Conservation (phyloP, 2,329 filamentous ascomycete species). For the Lecanoromycetidae sp. region DNA sequence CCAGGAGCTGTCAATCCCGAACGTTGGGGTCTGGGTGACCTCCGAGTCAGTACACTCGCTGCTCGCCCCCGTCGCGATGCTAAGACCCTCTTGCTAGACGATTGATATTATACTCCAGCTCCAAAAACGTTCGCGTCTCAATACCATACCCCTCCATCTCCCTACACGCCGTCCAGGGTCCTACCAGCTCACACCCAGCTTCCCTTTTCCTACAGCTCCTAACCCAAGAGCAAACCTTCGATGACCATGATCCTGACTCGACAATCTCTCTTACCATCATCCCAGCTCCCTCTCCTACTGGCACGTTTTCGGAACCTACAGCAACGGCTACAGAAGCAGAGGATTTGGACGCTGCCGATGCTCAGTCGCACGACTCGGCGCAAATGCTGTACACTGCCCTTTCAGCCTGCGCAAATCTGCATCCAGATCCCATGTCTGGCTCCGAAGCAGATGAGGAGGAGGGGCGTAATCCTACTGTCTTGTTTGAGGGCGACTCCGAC, state of each 20-base stretch:
- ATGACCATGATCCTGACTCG: conserved; percentile 22
- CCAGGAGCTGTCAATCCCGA: conserved; percentile 26
- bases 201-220: conserved; percentile 37
- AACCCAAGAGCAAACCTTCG: conserved; percentile 13
- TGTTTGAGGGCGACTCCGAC: conserved; percentile 18
- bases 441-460: conserved; percentile 19
- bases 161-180: conserved; percentile 36
- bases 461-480: conserved; percentile 14
- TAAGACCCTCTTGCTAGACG: conserved; percentile 25
- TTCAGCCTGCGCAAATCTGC: conserved; percentile 37
- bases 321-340: conserved; percentile 19
- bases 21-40: conserved; percentile 36
- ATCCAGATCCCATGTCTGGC: conserved; percentile 31
- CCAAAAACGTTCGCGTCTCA: conserved; percentile 28
- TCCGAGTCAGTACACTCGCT: conserved; percentile 29
- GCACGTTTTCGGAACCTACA: not conserved
- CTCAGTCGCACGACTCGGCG: conserved; percentile 27
- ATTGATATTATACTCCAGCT: conserved; percentile 31
- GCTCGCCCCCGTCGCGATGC: conserved; percentile 14
- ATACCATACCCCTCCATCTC: conserved; percentile 39
- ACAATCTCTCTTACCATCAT: conserved; percentile 34
- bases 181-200: conserved; percentile 30
- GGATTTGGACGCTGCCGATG: conserved; percentile 10
- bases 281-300: conserved; percentile 19
- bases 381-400: conserved; percentile 34